Evolutionary conservation across 768 basidiomycete genomes (phyloP).

Genomic region (Tulasnella calospora): DNA sequence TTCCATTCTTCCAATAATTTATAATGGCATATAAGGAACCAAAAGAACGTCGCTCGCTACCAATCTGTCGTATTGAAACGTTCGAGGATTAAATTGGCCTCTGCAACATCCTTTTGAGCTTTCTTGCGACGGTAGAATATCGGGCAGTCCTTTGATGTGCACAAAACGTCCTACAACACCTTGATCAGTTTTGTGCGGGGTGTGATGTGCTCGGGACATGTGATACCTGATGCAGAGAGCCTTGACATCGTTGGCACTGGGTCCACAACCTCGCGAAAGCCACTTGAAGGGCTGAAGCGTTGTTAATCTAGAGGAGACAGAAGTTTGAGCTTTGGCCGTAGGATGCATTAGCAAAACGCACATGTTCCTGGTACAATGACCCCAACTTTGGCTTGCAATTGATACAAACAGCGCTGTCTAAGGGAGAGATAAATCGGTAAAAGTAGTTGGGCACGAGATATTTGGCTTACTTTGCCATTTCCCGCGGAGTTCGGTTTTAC

Average conservation of each 20-base stretch:
- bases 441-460: not conserved
- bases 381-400: slow-evolving; percentile 83
- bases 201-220: not conserved
- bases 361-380: slow-evolving; percentile 91
- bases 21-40: not conserved
- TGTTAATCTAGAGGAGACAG: slow-evolving; percentile 35
- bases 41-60: not conserved
- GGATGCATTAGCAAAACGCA: slow-evolving; percentile 35
- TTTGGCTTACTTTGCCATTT: slow-evolving; percentile 62
- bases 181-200: not conserved
- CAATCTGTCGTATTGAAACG: slow-evolving; percentile 57
- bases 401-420: slow-evolving; percentile 90
- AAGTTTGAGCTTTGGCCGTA: not conserved
- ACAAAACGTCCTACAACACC: slow-evolving; percentile 76
- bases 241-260: slow-evolving; percentile 97
- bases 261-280: slow-evolving; percentile 96
- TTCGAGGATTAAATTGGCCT: slow-evolving; percentile 68
- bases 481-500: slow-evolving; percentile 78
- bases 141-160: slow-evolving; percentile 94
- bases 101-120: slow-evolving; percentile 95
- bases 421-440: not conserved
- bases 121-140: slow-evolving; percentile 99
- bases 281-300: slow-evolving; percentile 74
- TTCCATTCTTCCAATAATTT: not conserved
- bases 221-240: slow-evolving; percentile 78